These are phyloP conservation scores for Curvularia sp. DNA, from an alignment of 2,329 filamentous ascomycete genomes.

Conservation along the genomic window DNA sequence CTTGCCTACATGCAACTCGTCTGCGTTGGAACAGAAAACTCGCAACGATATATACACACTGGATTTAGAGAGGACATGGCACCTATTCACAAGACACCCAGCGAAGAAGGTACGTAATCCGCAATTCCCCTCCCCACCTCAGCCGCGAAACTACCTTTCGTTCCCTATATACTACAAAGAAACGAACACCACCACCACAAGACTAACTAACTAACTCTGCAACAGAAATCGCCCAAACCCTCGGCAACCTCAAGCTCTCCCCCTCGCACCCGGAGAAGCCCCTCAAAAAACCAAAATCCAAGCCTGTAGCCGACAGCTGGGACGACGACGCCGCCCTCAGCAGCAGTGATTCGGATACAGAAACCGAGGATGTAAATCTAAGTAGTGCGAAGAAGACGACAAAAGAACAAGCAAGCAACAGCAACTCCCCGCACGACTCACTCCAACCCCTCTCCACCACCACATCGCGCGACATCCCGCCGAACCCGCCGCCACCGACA, in stretches of 20 bases:
- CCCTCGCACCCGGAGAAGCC: conserved; percentile 43
- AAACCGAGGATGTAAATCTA: conserved; percentile 19
- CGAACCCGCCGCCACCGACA: conserved; percentile 45
- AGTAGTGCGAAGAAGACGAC: neutral
- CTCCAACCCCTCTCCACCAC: conserved; percentile 31
- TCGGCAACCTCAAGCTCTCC: conserved; percentile 47
- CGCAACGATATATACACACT: neutral
- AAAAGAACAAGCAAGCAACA: neutral
- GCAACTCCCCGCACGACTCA: conserved; percentile 15
- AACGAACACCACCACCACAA: no score
- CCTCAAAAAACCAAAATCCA: conserved; percentile 44
- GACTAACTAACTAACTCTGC: neutral
- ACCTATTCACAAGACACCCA: conserved; percentile 21
- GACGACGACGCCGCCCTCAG: conserved; percentile 78
- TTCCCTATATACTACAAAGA: no score
- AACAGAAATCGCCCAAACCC: conserved; percentile 48
- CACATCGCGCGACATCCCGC: conserved; percentile 19
- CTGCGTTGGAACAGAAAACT: no score
- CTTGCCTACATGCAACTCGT: neutral
- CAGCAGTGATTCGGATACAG: conserved; percentile 45
- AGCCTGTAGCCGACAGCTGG: conserved; percentile 72
- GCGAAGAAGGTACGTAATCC: conserved; percentile 16
- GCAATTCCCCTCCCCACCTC: neutral
- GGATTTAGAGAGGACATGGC: conserved; percentile 10
- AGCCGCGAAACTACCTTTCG: no score